Evolutionary conservation across 495 filamentous ascomycete genomes (phyloP), one percentile per base, ranked within the genome.

Genomic region (Talaromyces borbonicus): DNA sequence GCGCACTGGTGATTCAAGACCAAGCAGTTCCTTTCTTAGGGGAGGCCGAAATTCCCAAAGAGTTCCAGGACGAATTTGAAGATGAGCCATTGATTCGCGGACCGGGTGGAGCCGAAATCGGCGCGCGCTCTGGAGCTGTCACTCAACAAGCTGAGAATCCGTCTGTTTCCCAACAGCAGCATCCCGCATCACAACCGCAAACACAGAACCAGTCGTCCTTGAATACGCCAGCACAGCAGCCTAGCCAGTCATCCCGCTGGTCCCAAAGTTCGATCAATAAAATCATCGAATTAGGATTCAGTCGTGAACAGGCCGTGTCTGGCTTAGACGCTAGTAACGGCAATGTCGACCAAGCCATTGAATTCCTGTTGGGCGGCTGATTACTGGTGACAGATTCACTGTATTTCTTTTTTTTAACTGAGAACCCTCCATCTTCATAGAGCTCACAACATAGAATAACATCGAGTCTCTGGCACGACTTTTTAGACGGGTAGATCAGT

Each of bases 1-100:
- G 84, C 49, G 81, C 78, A 24, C 75, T 99, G 14, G 68, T 90
- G 24, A 93, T 99, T 55, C 86, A 92, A 56, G 86, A 83, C 43
- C 80, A 83, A 38, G 85, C 89, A 36, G 84, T 99, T 8, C 75
- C 81, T 0, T 99, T 99, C 63, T 71, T 99, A 5, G 86, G 86
- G 16, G 90, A 95, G 63, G 83, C 82, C 11, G 92, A 99, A 38
- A 95, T 97, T 27, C 92, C 92, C 12, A 92, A 84, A 62, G 69
- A 80, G 30, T 61, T 75, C 12, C 57, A 69, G 9, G 87, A 92
- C 45, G 80, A 81, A 18, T 70, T 78, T 42, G 73, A 81, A 42
- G 73, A 84, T 29, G 92, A 98, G 61, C 89, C 89, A 8, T 84
- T 79, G n/a, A 77, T 96, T 24, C 75, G 82, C 35, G 93, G 93